A percentile compares a stretch with the other conserved stretches of the same genome.
phyloP scores from a whole-genome alignment of 176 grass and related monocot genomes.

The Oryza nivara region DNA sequence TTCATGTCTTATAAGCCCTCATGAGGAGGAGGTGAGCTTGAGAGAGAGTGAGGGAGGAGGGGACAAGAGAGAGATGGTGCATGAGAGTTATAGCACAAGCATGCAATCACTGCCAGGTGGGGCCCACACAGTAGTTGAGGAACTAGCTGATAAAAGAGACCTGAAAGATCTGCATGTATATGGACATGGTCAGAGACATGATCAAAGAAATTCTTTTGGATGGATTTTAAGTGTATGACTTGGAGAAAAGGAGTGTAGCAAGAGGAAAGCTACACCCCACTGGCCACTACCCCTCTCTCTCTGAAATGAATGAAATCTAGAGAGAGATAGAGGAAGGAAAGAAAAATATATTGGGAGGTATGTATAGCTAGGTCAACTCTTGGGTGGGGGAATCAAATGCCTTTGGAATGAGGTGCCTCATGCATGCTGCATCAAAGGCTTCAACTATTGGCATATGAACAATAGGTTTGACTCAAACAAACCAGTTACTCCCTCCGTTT shows the following conservation, averaged over 20 bases:
- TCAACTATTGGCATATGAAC: constrained; percentile 66
- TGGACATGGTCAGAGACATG: constrained; percentile 43
- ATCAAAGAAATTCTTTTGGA: constrained; percentile 51
- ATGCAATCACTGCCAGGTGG: constrained; percentile 42
- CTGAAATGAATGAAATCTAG: background rate
- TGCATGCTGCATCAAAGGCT: constrained; percentile 62
- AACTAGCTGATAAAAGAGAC: background rate
- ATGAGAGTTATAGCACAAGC: constrained; percentile 51
- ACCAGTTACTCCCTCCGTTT: background rate
- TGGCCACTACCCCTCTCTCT: background rate
- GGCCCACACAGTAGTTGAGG: background rate
- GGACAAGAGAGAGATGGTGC: constrained; percentile 25
- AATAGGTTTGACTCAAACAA: constrained; percentile 71
- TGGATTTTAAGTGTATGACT: constrained; percentile 54
- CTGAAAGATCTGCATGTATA: background rate
- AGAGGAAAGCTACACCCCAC: constrained; percentile 44
- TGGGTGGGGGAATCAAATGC: constrained; percentile 94
- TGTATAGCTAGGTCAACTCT: constrained; percentile 65
- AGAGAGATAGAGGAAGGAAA: constrained; percentile 4
- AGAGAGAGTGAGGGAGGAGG: background rate
- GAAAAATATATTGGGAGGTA: constrained; percentile 72
- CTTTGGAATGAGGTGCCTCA: constrained; percentile 67
- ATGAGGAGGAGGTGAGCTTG: constrained; percentile 18
- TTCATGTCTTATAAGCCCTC: constrained; percentile 72
- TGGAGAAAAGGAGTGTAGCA: constrained; percentile 40